Conservation (phyloP, 441 rosid genomes). For the Jatropha multifida region DNA sequence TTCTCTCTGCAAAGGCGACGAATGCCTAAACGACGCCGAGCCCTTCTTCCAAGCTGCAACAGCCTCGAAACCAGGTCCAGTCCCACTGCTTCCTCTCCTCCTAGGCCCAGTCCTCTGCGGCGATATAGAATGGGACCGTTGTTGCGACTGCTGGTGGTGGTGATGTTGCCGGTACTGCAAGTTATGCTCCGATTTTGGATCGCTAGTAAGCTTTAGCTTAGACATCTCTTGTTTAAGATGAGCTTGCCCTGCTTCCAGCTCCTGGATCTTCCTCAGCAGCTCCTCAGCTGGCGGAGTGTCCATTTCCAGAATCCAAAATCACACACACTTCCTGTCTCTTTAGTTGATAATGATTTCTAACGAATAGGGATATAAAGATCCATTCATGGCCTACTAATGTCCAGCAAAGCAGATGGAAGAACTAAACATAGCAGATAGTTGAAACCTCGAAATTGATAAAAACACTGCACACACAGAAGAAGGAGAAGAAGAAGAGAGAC, state of each 20-base stretch:
- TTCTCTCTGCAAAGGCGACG: conserved; percentile 87
- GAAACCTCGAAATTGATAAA: background rate
- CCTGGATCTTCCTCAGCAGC: conserved; percentile 79
- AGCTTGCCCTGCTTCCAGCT: conserved; percentile 86
- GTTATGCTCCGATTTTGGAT: conserved; percentile 25
- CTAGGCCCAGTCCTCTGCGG: conserved; percentile 52
- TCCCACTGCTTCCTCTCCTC: conserved; percentile 32
- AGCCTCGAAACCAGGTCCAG: conserved; percentile 24
- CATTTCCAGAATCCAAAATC: conserved; percentile 32
- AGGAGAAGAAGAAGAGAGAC: background rate
- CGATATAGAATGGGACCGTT: conserved; percentile 80
- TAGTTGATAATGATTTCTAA: background rate
- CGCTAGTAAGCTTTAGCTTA: conserved; percentile 51
- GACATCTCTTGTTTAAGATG: conserved; percentile 80
- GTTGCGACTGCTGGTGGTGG: conserved; percentile 34
- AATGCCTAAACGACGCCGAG: conserved; percentile 59
- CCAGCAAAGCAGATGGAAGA: conserved; percentile 1
- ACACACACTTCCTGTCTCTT: background rate
- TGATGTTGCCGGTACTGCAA: conserved; percentile 15
- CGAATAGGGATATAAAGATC: conserved; percentile 2
- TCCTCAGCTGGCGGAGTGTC: conserved; percentile 71
- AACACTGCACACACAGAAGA: background rate
- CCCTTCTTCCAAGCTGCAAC: conserved; percentile 50
- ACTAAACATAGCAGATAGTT: background rate
- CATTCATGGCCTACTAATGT: background rate